Evolutionary conservation across 2,329 filamentous ascomycete genomes (phyloP), one percentile per base, ranked within the genome.

Genomic region (Pestalotiopsis sp.): DNA sequence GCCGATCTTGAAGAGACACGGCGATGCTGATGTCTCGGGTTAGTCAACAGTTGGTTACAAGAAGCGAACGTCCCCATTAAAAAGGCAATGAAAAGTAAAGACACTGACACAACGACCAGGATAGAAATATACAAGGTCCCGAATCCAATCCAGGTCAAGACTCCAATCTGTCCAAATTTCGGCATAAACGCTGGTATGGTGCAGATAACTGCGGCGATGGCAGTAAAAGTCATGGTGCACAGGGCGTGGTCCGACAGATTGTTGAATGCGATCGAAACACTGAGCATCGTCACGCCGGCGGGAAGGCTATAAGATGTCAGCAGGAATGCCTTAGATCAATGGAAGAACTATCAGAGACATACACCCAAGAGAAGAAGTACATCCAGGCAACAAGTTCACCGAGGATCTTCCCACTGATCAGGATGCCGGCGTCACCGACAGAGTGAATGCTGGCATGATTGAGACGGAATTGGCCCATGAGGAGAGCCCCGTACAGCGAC

Each of bases 231-330:
- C 1, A 81, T 80, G 3, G 82, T 83, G 70, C 81, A 83, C 11
- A 77, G 71, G 4, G 73, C 81, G 64, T 83, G 81, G 0, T 73
- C 69, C 0, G 81, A 83, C 3, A 83, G 70, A 3, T 82, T 76
- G 69, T 84, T 84, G 5, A 84, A 71, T 0, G 72, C 79, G 39
- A 82, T 83, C 0, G 81, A 83, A 2, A 79, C 73, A n/a, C 82
- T 75, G 3, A 84, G 73, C 70, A 85, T 79, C 3, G 79, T 82
- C 9, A 82, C 82, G 64, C 81, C 83, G 61, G 78, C 72, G 58
- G 73, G 39, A 17, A 45, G 39, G 14, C 39, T 45, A 45, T 45
- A 17, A 13, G 39, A 45, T 12, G 14, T 45, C 14, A 45, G 14
- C 39, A 45, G 12, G 12, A 45, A 45, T 6, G 14, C 39, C 14